Percentiles rank a stretch among this genome's conserved stretches.
Conservation (phyloP, 176 grass and related monocot genomes). For the Alloteropsis semialata region DNA sequence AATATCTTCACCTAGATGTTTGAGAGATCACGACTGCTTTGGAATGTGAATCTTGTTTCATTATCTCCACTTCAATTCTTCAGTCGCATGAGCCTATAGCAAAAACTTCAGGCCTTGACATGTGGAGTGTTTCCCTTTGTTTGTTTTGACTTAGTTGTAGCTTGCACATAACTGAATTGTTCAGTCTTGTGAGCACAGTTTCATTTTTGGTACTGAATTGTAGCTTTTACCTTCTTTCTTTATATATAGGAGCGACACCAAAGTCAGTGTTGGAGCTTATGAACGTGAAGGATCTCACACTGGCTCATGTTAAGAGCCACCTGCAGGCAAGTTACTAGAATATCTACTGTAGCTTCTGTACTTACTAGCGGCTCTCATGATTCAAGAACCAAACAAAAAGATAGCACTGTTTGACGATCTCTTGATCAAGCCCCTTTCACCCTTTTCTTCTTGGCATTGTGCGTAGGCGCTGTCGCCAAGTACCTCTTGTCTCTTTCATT, state of each 20-base stretch:
- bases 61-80: too few relatives aligned
- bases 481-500: conserved; percentile 19
- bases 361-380: background rate
- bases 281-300: conserved; percentile 98
- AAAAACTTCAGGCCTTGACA: background rate
- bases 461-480: conserved; percentile 15
- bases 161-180: too few relatives aligned
- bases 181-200: background rate
- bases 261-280: conserved; percentile 97
- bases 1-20: background rate
- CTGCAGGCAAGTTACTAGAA: conserved; percentile 66
- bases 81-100: too few relatives aligned
- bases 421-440: background rate
- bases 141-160: background rate
- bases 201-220: background rate
- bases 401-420: conserved; percentile 14
- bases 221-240: background rate
- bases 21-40: background rate
- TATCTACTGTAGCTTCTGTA: background rate
- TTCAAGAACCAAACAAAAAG: conserved; percentile 13
- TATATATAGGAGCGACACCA: conserved; percentile 95
- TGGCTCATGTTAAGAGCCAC: conserved; percentile 99
- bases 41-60: background rate
- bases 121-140: background rate
- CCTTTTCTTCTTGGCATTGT: conserved; percentile 8